A percentile compares a stretch with the other conserved stretches of the same genome.
Conservation (phyloP, 805 yeast genomes). For the Monosporozyma siamensis region DNA sequence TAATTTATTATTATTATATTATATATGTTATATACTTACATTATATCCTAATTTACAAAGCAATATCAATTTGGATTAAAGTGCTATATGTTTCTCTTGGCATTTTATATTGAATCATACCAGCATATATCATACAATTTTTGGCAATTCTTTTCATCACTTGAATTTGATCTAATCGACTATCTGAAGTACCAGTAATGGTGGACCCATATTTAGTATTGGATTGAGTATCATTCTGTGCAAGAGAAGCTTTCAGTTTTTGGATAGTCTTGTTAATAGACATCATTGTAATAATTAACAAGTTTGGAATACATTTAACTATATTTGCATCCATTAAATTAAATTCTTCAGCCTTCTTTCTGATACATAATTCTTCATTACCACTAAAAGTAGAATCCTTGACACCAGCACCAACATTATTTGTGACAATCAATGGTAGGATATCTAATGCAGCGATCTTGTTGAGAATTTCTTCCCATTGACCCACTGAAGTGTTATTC, state of each 20-base stretch:
- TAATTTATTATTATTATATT: too few relatives aligned
- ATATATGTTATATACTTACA: background rate
- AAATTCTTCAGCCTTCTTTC: constrained; percentile 63
- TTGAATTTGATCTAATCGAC: constrained; percentile 41
- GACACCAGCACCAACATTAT: background rate
- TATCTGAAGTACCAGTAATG: constrained; percentile 28
- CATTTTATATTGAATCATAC: constrained; percentile 89
- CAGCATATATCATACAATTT: constrained; percentile 90
- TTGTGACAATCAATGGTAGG: constrained; percentile 40
- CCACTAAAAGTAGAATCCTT: background rate
- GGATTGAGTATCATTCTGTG: background rate
- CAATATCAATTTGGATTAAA: constrained; percentile 52
- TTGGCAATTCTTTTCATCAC: constrained; percentile 58
- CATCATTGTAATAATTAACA: constrained; percentile 74
- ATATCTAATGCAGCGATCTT: constrained; percentile 52
- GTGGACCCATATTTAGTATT: background rate
- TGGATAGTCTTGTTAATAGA: constrained; percentile 53
- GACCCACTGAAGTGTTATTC: constrained; percentile 9
- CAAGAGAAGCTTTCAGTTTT: constrained; percentile 23
- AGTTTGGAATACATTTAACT: constrained; percentile 68
- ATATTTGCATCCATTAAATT: constrained; percentile 57
- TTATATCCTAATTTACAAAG: constrained; percentile 11
- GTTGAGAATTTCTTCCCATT: constrained; percentile 51
- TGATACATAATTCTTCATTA: constrained; percentile 46
- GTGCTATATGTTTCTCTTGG: constrained; percentile 72